Base-by-base conservation (phyloP, 176 grass and related monocot genomes). In the Rhipidocladum racemiflorum region DNA sequence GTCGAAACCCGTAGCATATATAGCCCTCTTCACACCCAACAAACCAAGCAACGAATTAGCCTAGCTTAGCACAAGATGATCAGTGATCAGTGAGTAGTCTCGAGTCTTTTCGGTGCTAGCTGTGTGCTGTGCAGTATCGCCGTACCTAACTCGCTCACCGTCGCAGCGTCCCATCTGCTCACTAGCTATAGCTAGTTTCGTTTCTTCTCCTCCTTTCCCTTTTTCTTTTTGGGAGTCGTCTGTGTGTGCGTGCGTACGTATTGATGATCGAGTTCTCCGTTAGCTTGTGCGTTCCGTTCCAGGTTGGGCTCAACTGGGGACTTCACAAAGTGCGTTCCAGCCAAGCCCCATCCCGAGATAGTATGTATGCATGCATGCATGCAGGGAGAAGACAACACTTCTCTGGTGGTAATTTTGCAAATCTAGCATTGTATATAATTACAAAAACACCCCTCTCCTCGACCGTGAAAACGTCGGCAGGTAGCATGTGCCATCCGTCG, bases 61-160 rank as follows among this genome's bases (percentile, higher is more conserved):
- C 7, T 0, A 4, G 36, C 4, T 6, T 6, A 0, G 3, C 1
- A 48, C 45, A 1, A 7, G 16, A 18, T 2, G 46, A 49, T 1
- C 7, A 42, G 34, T 5, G n/a, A n/a, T n/a, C n/a, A n/a, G n/a
- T n/a, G 36, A 38, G 6, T 0, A 44, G 48, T 20, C 48, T 51
- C 50, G 0, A 53, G 18, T 20, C 50, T 50, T 4, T 2, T n/a
- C n/a, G n/a, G n/a, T n/a, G n/a, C n/a, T n/a, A n/a, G n/a, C n/a
- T n/a, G n/a, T 15, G 54, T 32, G 32, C 24, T 61, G 76, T 53
- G 38, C 11, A 16, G 25, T 49, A 86, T 86, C 76, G 73, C 69
- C 77, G 60, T 87, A 87, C 77, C 85, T 81, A 87, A 87, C 77
- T 75, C n/a, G n/a, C n/a, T n/a, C n/a, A n/a, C n/a, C n/a, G 69